Evolutionary conservation across 805 yeast genomes (phyloP).

Genomic region (Metschnikowia aberdeeniae): DNA sequence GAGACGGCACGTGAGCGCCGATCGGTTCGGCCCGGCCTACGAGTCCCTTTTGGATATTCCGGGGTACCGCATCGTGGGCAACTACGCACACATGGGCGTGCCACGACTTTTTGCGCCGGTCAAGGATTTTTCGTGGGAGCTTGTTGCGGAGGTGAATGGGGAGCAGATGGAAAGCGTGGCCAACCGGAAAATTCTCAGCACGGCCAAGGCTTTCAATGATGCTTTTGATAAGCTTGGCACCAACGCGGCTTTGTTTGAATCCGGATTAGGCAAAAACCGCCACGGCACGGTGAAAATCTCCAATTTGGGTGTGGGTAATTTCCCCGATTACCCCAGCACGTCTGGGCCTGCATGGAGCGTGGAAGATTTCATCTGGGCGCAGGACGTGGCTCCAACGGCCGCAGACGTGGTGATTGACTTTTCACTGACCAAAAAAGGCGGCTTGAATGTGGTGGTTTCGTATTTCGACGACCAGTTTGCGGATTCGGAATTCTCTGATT

Average conservation of each 20-base stretch:
- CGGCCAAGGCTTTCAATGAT: constrained; percentile 19
- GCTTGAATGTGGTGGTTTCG: constrained; percentile 32
- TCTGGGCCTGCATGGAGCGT: constrained; percentile 22
- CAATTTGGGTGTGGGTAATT: constrained; percentile 30
- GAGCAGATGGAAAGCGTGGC: constrained; percentile 17
- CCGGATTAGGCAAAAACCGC: constrained; percentile 21
- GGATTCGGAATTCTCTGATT: constrained; percentile 20
- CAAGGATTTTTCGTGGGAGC: constrained; percentile 31
- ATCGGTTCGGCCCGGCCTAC: constrained; percentile 15
- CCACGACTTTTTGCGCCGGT: constrained; percentile 30
- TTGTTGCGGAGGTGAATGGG: constrained; percentile 20
- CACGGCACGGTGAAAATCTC: constrained; percentile 34
- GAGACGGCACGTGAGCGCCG: constrained; percentile 21
- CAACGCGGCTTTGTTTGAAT: constrained; percentile 22
- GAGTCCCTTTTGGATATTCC: constrained; percentile 15
- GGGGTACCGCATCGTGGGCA: constrained; percentile 28
- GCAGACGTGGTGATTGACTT: constrained; percentile 33
- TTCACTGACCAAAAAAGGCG: constrained; percentile 29
- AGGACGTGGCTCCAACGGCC: constrained; percentile 32
- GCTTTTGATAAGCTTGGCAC: constrained; percentile 12
- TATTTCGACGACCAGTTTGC: constrained; percentile 27
- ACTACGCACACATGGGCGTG: constrained; percentile 32
- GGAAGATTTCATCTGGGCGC: constrained; percentile 32
- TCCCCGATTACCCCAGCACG: constrained; percentile 16
- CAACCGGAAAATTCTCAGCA: constrained; percentile 25